Conservation (phyloP, 805 yeast species). For the Sporopachydermia quercuum region DNA sequence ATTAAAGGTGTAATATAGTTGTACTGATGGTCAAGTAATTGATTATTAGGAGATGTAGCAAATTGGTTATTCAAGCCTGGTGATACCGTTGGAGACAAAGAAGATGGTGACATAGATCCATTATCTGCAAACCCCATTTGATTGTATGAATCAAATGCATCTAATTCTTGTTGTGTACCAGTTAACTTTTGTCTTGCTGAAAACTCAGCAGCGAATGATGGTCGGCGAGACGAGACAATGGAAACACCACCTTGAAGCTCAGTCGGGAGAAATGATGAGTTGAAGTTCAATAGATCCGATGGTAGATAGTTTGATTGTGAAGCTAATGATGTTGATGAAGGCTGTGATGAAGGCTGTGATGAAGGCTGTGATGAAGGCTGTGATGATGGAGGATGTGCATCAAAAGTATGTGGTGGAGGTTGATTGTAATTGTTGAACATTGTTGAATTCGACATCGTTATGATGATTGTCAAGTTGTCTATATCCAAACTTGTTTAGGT, state of each 20-base stretch:
- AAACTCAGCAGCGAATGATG: slow-evolving; percentile 54
- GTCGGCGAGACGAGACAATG: slow-evolving; percentile 43
- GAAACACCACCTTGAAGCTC: slow-evolving; percentile 33
- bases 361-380: not conserved
- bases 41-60: not conserved
- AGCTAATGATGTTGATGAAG: not conserved
- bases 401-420: too few species aligned
- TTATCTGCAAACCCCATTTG: not conserved
- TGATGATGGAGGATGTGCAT: too few species aligned
- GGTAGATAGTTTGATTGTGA: not conserved
- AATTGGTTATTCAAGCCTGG: not conserved
- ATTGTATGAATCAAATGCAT: not conserved
- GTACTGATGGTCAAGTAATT: not conserved
- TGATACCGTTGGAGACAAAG: not conserved
- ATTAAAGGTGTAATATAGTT: not conserved
- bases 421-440: too few species aligned
- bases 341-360: not conserved
- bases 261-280: not conserved
- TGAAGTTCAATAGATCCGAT: not conserved
- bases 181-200: slow-evolving; percentile 18
- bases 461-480: too few species aligned
- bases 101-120: not conserved
- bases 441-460: too few species aligned
- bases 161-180: not conserved
- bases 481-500: too few species aligned